Conservation (phyloP, 2,329 filamentous ascomycete species). For the Biscogniauxia marginata region DNA sequence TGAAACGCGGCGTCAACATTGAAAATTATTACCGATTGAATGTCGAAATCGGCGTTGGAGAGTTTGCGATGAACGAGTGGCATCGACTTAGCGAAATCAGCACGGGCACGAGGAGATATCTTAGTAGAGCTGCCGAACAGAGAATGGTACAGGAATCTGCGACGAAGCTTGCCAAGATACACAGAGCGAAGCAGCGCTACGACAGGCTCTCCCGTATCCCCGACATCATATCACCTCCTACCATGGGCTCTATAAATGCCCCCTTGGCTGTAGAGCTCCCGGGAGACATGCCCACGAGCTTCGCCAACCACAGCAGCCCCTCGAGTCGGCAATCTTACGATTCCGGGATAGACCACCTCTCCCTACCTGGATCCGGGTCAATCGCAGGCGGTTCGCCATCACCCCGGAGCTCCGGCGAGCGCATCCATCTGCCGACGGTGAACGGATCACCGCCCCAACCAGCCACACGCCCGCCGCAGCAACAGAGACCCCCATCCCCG, state of each 20-base stretch:
- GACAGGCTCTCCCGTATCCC: conserved; percentile 48
- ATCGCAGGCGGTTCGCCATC: conserved; percentile 39
- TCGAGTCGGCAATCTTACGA: conserved; percentile 56
- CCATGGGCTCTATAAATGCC: conserved; percentile 40
- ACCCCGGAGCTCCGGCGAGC: conserved; percentile 51
- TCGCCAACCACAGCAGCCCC: conserved; percentile 37
- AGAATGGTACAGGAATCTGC: conserved; percentile 74
- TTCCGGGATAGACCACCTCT: conserved; percentile 51
- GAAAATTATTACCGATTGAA: conserved; percentile 97
- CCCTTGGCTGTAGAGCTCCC: conserved; percentile 59
- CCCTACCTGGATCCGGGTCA: conserved; percentile 33
- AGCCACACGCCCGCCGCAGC: conserved; percentile 28
- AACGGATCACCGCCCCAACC: conserved; percentile 32
- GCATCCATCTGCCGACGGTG: conserved; percentile 36
- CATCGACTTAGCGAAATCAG: conserved; percentile 90
- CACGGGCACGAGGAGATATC: conserved; percentile 83
- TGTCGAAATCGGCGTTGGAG: conserved; percentile 91
- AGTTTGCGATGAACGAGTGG: conserved; percentile 99
- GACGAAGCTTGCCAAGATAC: conserved; percentile 78
- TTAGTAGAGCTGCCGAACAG: conserved; percentile 71
- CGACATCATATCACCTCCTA: conserved; percentile 41
- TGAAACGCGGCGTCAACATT: conserved; percentile 73
- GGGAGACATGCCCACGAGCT: conserved; percentile 48
- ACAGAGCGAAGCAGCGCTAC: conserved; percentile 70
- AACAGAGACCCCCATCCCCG: conserved; percentile 21